phyloP scores from a whole-genome alignment of 2,329 filamentous ascomycete species.

The Colletotrichum tofieldiae region DNA sequence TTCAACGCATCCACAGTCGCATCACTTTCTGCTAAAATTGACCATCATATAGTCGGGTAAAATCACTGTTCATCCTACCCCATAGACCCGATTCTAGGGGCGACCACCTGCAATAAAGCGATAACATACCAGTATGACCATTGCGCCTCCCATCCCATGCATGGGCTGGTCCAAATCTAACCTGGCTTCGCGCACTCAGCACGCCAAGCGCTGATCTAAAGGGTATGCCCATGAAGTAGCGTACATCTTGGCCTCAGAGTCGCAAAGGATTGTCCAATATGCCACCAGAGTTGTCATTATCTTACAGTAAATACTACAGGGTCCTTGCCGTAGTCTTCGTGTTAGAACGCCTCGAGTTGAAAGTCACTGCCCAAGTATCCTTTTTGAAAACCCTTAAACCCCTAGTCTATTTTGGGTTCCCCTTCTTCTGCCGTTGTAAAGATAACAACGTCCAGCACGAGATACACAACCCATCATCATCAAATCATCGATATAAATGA shows the following conservation, averaged over 20 bases:
- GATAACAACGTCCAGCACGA: background rate
- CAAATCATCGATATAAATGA: background rate
- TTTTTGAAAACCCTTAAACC: conserved; percentile 5
- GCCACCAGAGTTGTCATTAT: conserved; percentile 26
- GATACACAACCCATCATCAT: background rate
- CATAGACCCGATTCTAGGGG: background rate
- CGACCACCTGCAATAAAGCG: background rate
- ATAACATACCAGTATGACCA: background rate
- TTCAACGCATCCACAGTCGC: background rate
- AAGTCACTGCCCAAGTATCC: conserved; percentile 8
- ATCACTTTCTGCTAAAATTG: background rate
- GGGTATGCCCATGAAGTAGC: background rate
- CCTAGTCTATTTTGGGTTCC: background rate
- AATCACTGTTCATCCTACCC: background rate
- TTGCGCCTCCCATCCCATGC: background rate
- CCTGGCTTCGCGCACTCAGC: background rate
- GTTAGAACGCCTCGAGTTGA: conserved; percentile 18
- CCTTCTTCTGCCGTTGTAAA: background rate
- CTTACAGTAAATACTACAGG: conserved; percentile 35
- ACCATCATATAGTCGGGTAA: background rate
- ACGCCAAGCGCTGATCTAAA: background rate
- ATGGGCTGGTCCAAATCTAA: background rate
- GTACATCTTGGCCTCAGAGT: background rate
- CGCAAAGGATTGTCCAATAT: conserved; percentile 14
- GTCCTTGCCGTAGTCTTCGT: conserved; percentile 6